These are phyloP conservation scores for Elsinoe australis DNA, from an alignment of 2,329 filamentous ascomycete genomes.

Conservation along the genomic window DNA sequence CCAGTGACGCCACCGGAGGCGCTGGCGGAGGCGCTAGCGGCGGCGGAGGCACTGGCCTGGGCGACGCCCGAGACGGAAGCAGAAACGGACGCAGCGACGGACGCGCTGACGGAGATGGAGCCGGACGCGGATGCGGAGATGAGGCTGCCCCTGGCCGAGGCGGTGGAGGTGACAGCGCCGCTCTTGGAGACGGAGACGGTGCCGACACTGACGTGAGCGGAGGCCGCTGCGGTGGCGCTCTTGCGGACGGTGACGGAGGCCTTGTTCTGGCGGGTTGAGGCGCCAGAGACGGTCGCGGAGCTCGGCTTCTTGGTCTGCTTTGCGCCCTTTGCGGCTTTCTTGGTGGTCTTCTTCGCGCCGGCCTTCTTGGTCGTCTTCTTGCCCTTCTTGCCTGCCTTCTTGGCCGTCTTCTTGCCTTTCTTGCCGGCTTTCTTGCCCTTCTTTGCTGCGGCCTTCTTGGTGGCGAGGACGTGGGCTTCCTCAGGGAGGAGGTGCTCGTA, in stretches of 20 bases:
- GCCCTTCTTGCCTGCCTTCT: background rate
- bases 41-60: background rate
- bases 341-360: constrained; percentile 1
- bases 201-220: background rate
- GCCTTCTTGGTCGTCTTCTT: constrained; percentile 3
- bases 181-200: background rate
- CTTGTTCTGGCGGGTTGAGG: background rate
- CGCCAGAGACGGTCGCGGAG: background rate
- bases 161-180: background rate
- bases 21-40: background rate
- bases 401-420: background rate
- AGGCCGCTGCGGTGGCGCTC: background rate
- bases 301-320: background rate
- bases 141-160: background rate
- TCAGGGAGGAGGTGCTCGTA: background rate
- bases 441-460: constrained; percentile 4
- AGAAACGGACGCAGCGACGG: too few species aligned
- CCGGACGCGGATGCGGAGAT: background rate
- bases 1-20: too few species aligned
- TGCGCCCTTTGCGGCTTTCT: background rate
- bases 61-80: too few species aligned
- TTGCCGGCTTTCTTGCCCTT: constrained; percentile 4
- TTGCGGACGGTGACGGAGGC: constrained; percentile 1
- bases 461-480: constrained; percentile 1
- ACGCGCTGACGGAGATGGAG: constrained; percentile 10